Base-by-base conservation (phyloP, 345 rosid species). In the Combretum micranthum region DNA sequence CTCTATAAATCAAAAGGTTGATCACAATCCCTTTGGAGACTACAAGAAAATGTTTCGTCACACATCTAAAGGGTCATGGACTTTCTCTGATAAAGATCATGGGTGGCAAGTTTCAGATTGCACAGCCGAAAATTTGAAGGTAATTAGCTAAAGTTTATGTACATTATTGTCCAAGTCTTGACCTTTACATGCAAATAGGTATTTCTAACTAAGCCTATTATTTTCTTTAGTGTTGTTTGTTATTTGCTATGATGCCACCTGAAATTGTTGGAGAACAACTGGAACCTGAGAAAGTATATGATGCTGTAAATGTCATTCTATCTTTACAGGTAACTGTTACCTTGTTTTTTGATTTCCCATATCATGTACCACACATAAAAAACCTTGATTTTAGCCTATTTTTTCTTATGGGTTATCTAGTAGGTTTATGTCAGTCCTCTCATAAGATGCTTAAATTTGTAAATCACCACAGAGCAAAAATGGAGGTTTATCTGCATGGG, bases 31-130 rank as follows among this genome's bases (percentile, higher is more conserved):
- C 56, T 67, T 78, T 7, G 83, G 89, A 8, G 77, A 86, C 56
- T 69, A 64, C 54, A 69, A 47, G 63, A 68, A 68, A 62, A 83
- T 78, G 88, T 72, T 69, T 17, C 66, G 83, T 14, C 83, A 77
- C 47, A 75, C 73, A 25, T 69, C 82, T 0, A 86, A 86, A 67
- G 94, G 94, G 37, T 68, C 79, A 0, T 85, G 88, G 93, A 64
- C 82, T 32, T 83, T 80, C 71, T 76, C 86, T 8, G 84, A 76
- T 64, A 80, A 83, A 70, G 93, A 83, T 62, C 88, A 85, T 44
- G 86, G 88, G n/a, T 85, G 83, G 88, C 75, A 75, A 53, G 85
- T 77, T 47, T 75, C 86, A 20, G 93, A 86, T 65, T 86, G 89
- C 62, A 81, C 75, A 17, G 81, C 83, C 16, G 94, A 86, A 67